These are phyloP conservation scores for Curvularia lunata DNA, from an alignment of 2,329 filamentous ascomycete species.

Conservation along the genomic window DNA sequence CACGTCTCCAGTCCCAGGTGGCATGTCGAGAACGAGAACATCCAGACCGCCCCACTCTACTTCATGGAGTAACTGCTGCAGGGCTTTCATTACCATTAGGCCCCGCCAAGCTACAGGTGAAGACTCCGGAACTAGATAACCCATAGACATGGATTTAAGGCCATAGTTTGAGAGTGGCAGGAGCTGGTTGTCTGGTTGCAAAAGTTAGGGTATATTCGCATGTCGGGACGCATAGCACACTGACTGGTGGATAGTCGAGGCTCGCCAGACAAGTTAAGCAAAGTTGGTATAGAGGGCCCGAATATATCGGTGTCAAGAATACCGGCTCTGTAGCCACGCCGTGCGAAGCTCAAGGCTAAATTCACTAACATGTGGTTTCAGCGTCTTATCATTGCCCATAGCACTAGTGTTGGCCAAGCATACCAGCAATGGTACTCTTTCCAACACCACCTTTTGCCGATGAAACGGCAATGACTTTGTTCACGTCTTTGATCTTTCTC, in stretches of 20 bases:
- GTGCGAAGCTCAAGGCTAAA: conserved; percentile 83
- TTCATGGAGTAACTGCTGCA: conserved; percentile 93
- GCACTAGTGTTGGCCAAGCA: conserved; percentile 13
- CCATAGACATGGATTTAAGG: conserved; percentile 98
- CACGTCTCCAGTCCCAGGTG: conserved; percentile 93
- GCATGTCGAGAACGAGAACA: conserved; percentile 86
- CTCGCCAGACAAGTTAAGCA: conserved; percentile 81
- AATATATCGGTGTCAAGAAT: conserved; percentile 97
- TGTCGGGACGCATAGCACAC: conserved; percentile 36
- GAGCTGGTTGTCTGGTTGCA: conserved; percentile 71
- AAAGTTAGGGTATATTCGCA: conserved; percentile 13
- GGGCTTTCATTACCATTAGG: conserved; percentile 95
- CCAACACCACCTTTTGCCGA: conserved; percentile 98
- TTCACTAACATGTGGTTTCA: conserved; percentile 62
- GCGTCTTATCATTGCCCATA: not conserved
- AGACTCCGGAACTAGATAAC: conserved; percentile 80
- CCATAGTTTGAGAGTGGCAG: conserved; percentile 92
- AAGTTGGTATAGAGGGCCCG: conserved; percentile 89
- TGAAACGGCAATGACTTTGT: conserved; percentile 93
- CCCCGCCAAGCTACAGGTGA: conserved; percentile 94
- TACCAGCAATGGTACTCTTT: conserved; percentile 90
- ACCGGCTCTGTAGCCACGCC: conserved; percentile 79
- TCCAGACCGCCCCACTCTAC: conserved; percentile 93
- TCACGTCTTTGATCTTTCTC: conserved; percentile 80
- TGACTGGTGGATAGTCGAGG: conserved; percentile 75